These are phyloP conservation scores for Colletotrichum paranaense DNA, from an alignment of 2,329 filamentous ascomycete species.

Conservation along the genomic window DNA sequence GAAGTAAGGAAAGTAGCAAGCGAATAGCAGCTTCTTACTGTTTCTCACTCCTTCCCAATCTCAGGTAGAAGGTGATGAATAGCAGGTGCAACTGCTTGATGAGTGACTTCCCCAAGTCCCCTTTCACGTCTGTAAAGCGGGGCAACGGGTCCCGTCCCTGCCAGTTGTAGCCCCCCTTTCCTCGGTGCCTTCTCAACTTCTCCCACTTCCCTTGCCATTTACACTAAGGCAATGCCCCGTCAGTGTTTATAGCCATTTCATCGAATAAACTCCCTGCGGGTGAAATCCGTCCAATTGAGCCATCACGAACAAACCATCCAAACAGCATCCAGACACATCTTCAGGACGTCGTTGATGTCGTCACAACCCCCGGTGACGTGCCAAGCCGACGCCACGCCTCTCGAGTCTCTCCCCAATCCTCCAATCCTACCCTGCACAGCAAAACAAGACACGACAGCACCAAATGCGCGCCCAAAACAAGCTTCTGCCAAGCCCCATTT, in stretches of 20 bases:
- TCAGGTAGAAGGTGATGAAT: too few relatives aligned
- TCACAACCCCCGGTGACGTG: constrained; percentile 29
- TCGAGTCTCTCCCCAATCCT: not conserved
- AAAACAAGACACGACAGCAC: not conserved
- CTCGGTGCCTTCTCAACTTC: not conserved
- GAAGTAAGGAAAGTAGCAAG: not conserved
- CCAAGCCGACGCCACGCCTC: constrained; percentile 28
- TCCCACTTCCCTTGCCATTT: not conserved
- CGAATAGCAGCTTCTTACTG: not conserved
- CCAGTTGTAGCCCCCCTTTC: not conserved
- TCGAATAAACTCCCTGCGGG: not conserved
- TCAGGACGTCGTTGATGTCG: constrained; percentile 3
- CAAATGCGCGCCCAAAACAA: constrained; percentile 13
- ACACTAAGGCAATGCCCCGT: too few relatives aligned
- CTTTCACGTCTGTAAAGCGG: constrained; percentile 10
- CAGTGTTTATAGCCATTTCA: not conserved
- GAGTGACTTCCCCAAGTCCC: not conserved
- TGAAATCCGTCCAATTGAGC: not conserved
- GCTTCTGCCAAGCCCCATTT: constrained; percentile 31
- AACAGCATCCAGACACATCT: not conserved
- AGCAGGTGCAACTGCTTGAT: too few relatives aligned
- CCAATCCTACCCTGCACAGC: not conserved
- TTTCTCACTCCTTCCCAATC: not conserved
- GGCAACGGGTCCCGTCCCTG: not conserved
- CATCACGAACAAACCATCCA: not conserved